phyloP scores from a whole-genome alignment of 768 basidiomycete species.

The Hericium rajendrae region DNA sequence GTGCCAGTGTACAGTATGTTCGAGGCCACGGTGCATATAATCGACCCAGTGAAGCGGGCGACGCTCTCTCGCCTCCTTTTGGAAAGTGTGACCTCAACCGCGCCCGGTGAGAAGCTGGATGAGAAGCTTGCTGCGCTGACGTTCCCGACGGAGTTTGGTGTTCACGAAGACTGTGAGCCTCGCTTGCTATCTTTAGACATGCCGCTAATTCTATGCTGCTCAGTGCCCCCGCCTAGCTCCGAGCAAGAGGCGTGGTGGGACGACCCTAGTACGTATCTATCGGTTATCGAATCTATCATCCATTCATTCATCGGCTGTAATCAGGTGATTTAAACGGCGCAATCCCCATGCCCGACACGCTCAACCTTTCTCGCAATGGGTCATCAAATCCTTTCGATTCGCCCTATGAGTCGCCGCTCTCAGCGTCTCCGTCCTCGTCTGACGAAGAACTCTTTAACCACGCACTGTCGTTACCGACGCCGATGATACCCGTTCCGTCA shows the following conservation, averaged over 20 bases:
- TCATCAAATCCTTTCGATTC: conserved; percentile 68
- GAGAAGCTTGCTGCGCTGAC: conserved; percentile 58
- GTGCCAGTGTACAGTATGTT: conserved; percentile 75
- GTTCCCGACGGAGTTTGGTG: conserved; percentile 28
- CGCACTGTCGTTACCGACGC: conserved; percentile 60
- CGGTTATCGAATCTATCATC: conserved; percentile 6
- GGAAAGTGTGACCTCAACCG: conserved; percentile 50
- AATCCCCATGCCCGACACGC: conserved; percentile 32
- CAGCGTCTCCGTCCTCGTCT: conserved; percentile 72
- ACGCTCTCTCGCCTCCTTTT: conserved; percentile 60
- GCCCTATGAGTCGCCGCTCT: conserved; percentile 49
- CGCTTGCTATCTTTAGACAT: neutral
- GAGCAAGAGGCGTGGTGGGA: conserved; percentile 79
- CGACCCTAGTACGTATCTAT: conserved; percentile 37
- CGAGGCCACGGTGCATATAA: conserved; percentile 61
- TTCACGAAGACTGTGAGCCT: conserved; percentile 32
- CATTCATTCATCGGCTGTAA: neutral
- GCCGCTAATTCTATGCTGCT: conserved; percentile 3
- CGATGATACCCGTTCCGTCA: conserved; percentile 35
- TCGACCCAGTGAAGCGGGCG: conserved; percentile 70
- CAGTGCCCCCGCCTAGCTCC: conserved; percentile 82
- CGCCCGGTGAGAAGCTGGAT: conserved; percentile 58
- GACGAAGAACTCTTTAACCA: conserved; percentile 76
- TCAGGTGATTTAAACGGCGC: conserved; percentile 52
- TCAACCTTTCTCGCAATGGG: conserved; percentile 13